Evolutionary conservation across 2,329 filamentous ascomycete species (phyloP), one percentile per base, ranked within the genome.

Genomic region (Colletotrichum lupini): DNA sequence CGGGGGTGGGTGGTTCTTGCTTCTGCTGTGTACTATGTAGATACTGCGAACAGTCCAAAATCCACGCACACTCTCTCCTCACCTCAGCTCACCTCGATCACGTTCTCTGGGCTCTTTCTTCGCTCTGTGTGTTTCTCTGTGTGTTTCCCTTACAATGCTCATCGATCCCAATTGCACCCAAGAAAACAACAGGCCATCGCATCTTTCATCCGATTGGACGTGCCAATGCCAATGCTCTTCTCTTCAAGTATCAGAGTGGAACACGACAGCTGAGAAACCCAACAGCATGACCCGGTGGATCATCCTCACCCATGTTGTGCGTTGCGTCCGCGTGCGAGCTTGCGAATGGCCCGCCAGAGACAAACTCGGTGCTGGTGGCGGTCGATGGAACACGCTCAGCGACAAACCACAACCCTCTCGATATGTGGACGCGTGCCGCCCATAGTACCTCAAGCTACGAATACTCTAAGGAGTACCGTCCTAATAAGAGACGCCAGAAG

Each of bases 231-330:
- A 63, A n/a, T 52, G 60, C 30, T n/a, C 16, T 46, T 46, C 19
- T 49, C 19, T n/a, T 7, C 42, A 49, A 24, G 46, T 35, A 49
- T 53, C 46, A 35, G 60, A 53, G 28, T 35, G 46, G 46, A 32
- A 62, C 59, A 62, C 59, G 42, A n/a, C 24, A 53, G 60, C 46
- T 19, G 60, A 63, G 60, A 35, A 32, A n/a, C 42, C 42, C 42
- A 49, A 49, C 19, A 49, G 16, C 16, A 63, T 24, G 60, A 49
- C 42, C 22, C 7, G 24, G n/a, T 53, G 60, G 26, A 24, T n/a
- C 24, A 49, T 12, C 32, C 46, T 53, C 42, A 28, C 14, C 5
- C 60, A 63, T 32, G 60, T 8, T 53, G 26, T 61, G 59, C 24
- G 24, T 49, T 49, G 16, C 42, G 42, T 19, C 42, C 42, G 59